These are phyloP conservation scores for Aspergillus novofumigatus DNA, from an alignment of 2,329 filamentous ascomycete species.

Conservation along the genomic window DNA sequence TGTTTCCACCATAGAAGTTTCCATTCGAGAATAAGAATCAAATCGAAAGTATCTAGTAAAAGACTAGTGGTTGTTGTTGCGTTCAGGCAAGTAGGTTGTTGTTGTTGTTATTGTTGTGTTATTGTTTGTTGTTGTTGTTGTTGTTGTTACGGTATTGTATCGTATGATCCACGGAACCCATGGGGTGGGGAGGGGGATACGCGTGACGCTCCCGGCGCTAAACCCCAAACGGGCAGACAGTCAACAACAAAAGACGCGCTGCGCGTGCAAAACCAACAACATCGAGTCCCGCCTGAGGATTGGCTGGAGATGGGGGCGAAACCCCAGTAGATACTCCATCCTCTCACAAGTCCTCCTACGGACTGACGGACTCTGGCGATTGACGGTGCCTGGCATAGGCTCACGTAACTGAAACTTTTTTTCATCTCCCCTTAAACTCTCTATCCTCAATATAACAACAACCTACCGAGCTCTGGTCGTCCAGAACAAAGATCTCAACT, in stretches of 20 bases:
- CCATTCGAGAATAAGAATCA: background rate
- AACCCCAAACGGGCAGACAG: constrained; percentile 14
- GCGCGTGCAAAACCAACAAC: constrained; percentile 18
- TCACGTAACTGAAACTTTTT: background rate
- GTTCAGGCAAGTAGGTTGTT: background rate
- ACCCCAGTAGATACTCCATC: constrained; percentile 2
- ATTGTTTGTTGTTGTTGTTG: background rate
- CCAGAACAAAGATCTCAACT: background rate
- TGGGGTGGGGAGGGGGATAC: constrained; percentile 12
- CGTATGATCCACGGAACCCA: constrained; percentile 11
- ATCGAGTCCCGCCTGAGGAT: constrained; percentile 16
- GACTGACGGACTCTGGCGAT: background rate
- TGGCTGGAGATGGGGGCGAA: constrained; percentile 5
- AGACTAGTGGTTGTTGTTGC: background rate
- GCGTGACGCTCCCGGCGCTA: constrained; percentile 27
- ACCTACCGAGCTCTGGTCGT: background rate
- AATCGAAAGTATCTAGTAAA: background rate
- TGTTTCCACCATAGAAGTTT: background rate
- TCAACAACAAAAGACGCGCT: constrained; percentile 33
- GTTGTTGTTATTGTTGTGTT: background rate
- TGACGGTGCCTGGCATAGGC: background rate
- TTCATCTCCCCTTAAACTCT: background rate
- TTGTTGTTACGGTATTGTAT: constrained; percentile 4
- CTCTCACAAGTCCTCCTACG: background rate
- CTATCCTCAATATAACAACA: background rate